phyloP scores from a whole-genome alignment of 495 filamentous ascomycete species.

The Hamigera avellanea region DNA sequence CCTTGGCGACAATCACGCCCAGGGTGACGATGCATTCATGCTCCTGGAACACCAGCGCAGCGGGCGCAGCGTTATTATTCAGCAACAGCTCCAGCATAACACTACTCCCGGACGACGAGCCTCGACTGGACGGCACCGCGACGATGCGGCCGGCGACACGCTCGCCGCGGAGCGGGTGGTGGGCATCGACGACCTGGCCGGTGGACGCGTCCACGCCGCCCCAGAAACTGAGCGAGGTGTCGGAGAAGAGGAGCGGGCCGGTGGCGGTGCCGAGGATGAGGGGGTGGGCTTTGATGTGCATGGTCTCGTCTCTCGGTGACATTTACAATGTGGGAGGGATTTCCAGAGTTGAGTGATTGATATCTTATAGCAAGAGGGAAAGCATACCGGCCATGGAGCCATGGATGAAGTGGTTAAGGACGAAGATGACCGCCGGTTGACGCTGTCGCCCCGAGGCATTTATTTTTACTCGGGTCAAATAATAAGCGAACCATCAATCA shows the following conservation, averaged over 20 bases:
- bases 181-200: conserved; percentile 16
- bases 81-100: conserved; percentile 22
- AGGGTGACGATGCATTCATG: conserved; percentile 18
- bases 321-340: no score
- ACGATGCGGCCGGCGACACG: conserved; percentile 11
- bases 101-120: conserved; percentile 19
- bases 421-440: no score
- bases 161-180: conserved; percentile 17
- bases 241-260: conserved; percentile 8
- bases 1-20: conserved; percentile 17
- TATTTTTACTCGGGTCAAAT: no score
- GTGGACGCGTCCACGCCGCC: conserved; percentile 16
- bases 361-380: no score
- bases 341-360: no score
- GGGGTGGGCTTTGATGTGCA: no score
- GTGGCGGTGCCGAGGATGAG: conserved; percentile 1
- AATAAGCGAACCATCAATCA: no score
- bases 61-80: conserved; percentile 7
- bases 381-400: no score
- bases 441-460: no score
- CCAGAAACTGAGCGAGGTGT: conserved; percentile 22
- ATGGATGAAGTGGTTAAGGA: no score
- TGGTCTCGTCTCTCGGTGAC: no score
- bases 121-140: conserved; percentile 17
- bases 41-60: conserved; percentile 15